Conservation (phyloP, 192 early-diverging fungal genomes). For the Cladochytrium replicatum region DNA sequence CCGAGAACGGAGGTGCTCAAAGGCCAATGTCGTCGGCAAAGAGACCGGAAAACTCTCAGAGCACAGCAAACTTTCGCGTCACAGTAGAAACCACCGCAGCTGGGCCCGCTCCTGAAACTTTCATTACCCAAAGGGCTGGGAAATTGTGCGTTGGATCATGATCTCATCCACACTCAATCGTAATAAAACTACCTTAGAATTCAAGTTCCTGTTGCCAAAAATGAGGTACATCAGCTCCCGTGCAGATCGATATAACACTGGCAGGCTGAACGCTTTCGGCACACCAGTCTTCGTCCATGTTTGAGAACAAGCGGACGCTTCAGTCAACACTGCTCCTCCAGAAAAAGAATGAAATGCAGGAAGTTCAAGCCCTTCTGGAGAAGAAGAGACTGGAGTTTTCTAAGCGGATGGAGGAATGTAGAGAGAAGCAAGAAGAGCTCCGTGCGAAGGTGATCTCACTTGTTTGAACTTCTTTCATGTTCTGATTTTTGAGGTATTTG, state of each 20-base stretch:
- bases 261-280: background rate
- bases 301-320: conserved; percentile 33
- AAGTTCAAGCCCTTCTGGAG: conserved; percentile 42
- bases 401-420: conserved; percentile 54
- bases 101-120: conserved; percentile 22
- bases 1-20: background rate
- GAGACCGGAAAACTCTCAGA: background rate
- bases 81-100: background rate
- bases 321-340: conserved; percentile 50
- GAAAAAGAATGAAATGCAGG: conserved; percentile 51
- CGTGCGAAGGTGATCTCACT: conserved; percentile 31
- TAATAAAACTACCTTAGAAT: conserved; percentile 2
- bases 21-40: background rate
- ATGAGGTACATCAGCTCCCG: conserved; percentile 21
- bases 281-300: conserved; percentile 21
- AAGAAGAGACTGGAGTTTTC: conserved; percentile 44
- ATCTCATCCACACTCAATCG: background rate
- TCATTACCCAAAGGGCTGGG: conserved; percentile 40
- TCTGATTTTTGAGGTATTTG: background rate
- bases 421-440: conserved; percentile 52
- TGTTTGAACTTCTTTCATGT: background rate
- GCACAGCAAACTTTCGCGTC: background rate
- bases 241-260: conserved; percentile 1
- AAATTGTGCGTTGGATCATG: conserved; percentile 31
- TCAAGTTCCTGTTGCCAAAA: conserved; percentile 19